A percentile compares a stretch with the other conserved stretches of the same genome.
Conservation (phyloP, 225 moss, liverwort and hornwort species). For the Pseudisothecium myosuroides region DNA sequence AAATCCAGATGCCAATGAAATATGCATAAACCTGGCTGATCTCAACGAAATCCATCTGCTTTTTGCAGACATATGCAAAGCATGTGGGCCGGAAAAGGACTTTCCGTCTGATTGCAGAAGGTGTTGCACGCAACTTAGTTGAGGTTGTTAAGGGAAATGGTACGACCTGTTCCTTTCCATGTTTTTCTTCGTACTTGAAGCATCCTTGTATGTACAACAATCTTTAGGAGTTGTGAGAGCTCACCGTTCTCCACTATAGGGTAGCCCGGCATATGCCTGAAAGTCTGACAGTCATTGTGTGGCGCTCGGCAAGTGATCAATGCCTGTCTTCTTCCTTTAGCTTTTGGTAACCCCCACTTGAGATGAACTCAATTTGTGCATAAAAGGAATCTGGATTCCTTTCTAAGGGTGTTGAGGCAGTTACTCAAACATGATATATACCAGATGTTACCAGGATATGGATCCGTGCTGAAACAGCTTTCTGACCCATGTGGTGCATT, state of each 20-base stretch:
- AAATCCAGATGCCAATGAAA: not conserved
- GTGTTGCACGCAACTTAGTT: conserved; percentile 39
- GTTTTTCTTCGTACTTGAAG: not conserved
- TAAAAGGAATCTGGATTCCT: not conserved
- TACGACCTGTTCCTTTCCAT: not conserved
- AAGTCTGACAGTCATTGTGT: not conserved
- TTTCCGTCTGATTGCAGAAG: conserved; percentile 42
- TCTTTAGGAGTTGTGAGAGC: not conserved
- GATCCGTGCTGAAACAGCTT: not conserved
- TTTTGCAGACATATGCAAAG: conserved; percentile 19
- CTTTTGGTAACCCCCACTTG: not conserved
- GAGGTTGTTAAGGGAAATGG: conserved; percentile 30
- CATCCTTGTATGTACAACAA: not conserved
- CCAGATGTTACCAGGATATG: too few species aligned
- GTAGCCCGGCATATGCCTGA: too few species aligned
- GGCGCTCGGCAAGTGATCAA: not conserved
- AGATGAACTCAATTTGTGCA: not conserved
- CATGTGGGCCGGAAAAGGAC: conserved; percentile 32
- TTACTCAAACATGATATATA: too few species aligned
- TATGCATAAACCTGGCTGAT: not conserved
- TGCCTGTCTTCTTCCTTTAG: not conserved
- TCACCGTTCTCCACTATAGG: too few species aligned
- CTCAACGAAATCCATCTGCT: not conserved
- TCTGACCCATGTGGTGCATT: not conserved
- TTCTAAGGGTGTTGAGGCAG: not conserved